phyloP scores from a whole-genome alignment of 2,329 filamentous ascomycete genomes.

The Verticillium isaacii region DNA sequence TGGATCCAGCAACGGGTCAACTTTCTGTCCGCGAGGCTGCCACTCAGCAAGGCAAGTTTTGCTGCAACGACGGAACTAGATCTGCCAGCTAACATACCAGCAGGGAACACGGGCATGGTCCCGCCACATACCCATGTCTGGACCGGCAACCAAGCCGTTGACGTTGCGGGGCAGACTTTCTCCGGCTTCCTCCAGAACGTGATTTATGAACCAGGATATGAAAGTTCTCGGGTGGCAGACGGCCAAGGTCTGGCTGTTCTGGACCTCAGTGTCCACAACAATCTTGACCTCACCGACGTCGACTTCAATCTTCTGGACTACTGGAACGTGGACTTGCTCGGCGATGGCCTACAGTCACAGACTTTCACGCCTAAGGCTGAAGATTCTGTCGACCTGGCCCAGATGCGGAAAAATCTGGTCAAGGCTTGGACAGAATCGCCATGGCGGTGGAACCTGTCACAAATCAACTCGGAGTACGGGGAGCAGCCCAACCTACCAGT shows the following conservation, averaged over 20 bases:
- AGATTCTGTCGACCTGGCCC: conserved; percentile 35
- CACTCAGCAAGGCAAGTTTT: neutral
- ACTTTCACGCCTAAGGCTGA: conserved; percentile 24
- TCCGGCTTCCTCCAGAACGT: conserved; percentile 47
- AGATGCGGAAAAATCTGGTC: conserved; percentile 41
- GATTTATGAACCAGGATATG: conserved; percentile 40
- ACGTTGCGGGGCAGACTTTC: conserved; percentile 30
- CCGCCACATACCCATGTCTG: neutral
- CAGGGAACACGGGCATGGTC: neutral
- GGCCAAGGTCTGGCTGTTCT: conserved; percentile 35
- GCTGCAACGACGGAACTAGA: neutral
- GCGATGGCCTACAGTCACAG: conserved; percentile 20
- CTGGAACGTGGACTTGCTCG: conserved; percentile 38
- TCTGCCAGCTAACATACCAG: neutral
- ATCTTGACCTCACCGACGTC: conserved; percentile 45
- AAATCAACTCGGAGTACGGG: conserved; percentile 36
- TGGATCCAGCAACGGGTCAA: neutral
- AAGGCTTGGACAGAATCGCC: conserved; percentile 45
- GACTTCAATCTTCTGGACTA: conserved; percentile 47
- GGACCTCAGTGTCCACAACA: conserved; percentile 45
- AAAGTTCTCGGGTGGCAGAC: conserved; percentile 24
- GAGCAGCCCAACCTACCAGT: conserved; percentile 42
- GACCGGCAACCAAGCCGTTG: conserved; percentile 1
- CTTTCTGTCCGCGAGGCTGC: neutral
- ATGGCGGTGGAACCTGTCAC: conserved; percentile 44